Evolutionary conservation across 2,329 filamentous ascomycete genomes (phyloP).

Genomic region (Colletotrichum euphorbiae): DNA sequence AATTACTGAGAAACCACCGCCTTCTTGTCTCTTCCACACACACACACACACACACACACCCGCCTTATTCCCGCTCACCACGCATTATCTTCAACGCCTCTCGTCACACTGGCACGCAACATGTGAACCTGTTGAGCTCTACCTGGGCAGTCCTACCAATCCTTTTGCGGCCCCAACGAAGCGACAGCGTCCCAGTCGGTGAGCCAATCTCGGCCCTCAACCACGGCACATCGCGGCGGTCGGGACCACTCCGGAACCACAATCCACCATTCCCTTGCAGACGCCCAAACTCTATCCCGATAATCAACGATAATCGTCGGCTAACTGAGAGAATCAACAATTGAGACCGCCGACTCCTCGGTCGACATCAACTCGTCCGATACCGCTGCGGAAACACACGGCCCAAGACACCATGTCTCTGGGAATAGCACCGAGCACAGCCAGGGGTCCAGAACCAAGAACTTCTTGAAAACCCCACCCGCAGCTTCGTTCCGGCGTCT

Average conservation of each 20-base stretch:
- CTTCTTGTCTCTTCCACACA: conserved; percentile 24
- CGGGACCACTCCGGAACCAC: conserved; percentile 9
- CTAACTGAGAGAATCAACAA: background rate
- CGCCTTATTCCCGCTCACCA: conserved; percentile 10
- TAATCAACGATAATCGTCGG: conserved; percentile 13
- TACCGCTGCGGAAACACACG: conserved; percentile 26
- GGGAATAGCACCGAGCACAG: background rate
- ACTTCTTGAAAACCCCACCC: conserved; percentile 3
- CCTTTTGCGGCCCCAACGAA: conserved; percentile 30
- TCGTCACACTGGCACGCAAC: conserved; percentile 3
- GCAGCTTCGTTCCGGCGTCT: conserved; percentile 14
- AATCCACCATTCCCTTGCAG: conserved; percentile 2
- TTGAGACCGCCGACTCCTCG: conserved; percentile 10
- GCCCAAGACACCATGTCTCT: conserved; percentile 21
- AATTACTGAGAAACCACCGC: conserved; percentile 18
- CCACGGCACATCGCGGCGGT: conserved; percentile 4
- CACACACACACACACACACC: background rate
- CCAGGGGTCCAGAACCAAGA: background rate
- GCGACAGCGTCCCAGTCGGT: conserved; percentile 23
- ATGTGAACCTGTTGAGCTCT: conserved; percentile 33
- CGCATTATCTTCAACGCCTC: conserved; percentile 21
- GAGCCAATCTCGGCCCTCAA: conserved; percentile 26
- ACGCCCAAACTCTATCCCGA: conserved; percentile 7
- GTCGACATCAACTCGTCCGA: background rate
- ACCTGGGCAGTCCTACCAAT: conserved; percentile 29